These are phyloP conservation scores for Orychophragmus violaceus DNA, from an alignment of 345 rosid species.

Conservation along the genomic window DNA sequence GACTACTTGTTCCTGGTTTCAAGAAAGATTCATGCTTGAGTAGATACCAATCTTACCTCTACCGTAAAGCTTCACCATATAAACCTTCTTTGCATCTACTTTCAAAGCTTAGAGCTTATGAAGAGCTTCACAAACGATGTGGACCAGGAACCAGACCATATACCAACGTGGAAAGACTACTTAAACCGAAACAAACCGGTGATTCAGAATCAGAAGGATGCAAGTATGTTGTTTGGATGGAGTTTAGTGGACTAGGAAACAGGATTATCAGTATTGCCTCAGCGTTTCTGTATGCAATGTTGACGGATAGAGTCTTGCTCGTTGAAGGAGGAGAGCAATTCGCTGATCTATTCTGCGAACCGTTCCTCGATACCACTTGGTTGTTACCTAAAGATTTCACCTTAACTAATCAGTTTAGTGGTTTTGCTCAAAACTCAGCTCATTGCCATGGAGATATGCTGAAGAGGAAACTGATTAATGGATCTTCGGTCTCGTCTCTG, in stretches of 20 bases:
- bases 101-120: constrained; percentile 56
- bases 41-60: constrained; percentile 42
- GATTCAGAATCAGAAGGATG: constrained; percentile 38
- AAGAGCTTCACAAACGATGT: constrained; percentile 52
- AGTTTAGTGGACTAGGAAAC: constrained; percentile 73
- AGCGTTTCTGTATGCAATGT: constrained; percentile 58
- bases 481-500: constrained; percentile 23
- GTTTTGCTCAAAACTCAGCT: constrained; percentile 41
- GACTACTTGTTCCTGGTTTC: constrained; percentile 55
- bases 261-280: constrained; percentile 54
- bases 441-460: constrained; percentile 51
- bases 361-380: constrained; percentile 59
- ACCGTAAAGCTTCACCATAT: constrained; percentile 43
- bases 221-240: constrained; percentile 57
- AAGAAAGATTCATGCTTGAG: constrained; percentile 47
- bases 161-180: constrained; percentile 26
- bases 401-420: constrained; percentile 26
- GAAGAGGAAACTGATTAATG: constrained; percentile 33
- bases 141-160: constrained; percentile 48
- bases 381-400: constrained; percentile 47
- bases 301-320: constrained; percentile 55
- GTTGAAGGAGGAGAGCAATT: constrained; percentile 60
- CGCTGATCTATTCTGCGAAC: constrained; percentile 52
- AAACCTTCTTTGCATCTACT: constrained; percentile 56
- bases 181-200: constrained; percentile 25